Conservation (phyloP, 306 rosid species). For the Prunus mira region DNA sequence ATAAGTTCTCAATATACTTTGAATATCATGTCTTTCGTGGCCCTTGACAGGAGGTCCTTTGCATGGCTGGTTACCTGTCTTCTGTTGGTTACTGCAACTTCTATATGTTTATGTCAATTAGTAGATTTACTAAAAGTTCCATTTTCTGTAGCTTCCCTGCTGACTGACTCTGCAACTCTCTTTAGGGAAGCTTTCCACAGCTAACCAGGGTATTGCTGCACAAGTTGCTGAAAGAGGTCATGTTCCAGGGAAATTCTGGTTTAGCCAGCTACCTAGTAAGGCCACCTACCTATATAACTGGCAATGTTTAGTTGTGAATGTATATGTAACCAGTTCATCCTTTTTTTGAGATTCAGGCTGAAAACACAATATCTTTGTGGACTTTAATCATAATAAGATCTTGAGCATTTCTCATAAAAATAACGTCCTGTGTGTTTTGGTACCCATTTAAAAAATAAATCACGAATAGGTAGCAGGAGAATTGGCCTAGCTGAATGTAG, state of each 20-base stretch:
- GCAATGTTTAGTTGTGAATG: neutral
- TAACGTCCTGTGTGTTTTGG: neutral
- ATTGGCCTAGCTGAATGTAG: constrained; percentile 1
- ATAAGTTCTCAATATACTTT: neutral
- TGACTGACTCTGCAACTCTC: constrained; percentile 10
- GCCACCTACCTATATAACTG: neutral
- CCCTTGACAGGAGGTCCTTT: neutral
- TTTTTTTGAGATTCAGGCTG: neutral
- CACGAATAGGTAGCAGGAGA: neutral
- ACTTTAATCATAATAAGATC: neutral
- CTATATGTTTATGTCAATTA: neutral
- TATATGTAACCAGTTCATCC: neutral
- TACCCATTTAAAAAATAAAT: neutral
- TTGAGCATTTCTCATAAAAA: neutral
- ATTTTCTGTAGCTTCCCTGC: constrained; percentile 6
- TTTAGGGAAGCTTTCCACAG: constrained; percentile 8
- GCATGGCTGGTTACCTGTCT: neutral
- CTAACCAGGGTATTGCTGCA: constrained; percentile 7
- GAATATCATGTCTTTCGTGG: neutral
- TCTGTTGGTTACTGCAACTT: neutral
- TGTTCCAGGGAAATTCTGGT: neutral
- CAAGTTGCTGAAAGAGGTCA: neutral
- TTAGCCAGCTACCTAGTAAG: constrained; percentile 14
- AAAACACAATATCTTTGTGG: neutral
- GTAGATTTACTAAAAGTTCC: neutral